Evolutionary conservation across 306 rosid genomes (phyloP), one percentile per base, ranked within the genome.

Genomic region (Quercus alba): DNA sequence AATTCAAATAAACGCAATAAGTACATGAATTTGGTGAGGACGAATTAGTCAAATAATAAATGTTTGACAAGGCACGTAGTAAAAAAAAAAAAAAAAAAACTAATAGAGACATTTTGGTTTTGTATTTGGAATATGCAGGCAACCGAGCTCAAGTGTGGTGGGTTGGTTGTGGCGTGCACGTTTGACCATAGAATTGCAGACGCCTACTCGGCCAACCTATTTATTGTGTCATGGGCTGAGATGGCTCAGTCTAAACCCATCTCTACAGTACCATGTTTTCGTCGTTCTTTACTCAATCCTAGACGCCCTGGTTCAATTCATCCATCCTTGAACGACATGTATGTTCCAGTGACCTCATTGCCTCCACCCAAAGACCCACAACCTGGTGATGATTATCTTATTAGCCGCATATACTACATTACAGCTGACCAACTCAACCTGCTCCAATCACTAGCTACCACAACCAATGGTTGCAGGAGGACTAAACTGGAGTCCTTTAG

Each of bases 181-280:
- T 94, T 94, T 75, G 98, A 94, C 80, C 98, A 94, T 74, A 92
- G 98, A 23, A 80, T 94, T 15, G 90, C 98, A 0, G 98, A 91
- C 74, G 97, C 94, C 5, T 82, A 91, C 72, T 91, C 98, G 15
- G 28, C 91, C 56, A 89, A 94, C 89, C 90, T 94, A 95, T 89
- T 94, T 19, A 75, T 94, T 1, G 85, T 90, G 2, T 81, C 92
- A 23, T 94, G 98, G 98, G 94, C 97, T 11, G 56, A 84, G 57
- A 81, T 84, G 81, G 92, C 94, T 61, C 89, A 77, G 26, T 77
- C 72, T 3, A 87, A 84, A 56, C 76, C 87, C 13, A 77, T 78
- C 64, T 41, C 85, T 12, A 10, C 4, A 1, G 11, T 21, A 17
- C 87, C 98, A 56, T 81, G 87, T 74, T 85, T 85, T 70, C 78